phyloP scores from a whole-genome alignment of 345 rosid species.

The Salix purpurea region DNA sequence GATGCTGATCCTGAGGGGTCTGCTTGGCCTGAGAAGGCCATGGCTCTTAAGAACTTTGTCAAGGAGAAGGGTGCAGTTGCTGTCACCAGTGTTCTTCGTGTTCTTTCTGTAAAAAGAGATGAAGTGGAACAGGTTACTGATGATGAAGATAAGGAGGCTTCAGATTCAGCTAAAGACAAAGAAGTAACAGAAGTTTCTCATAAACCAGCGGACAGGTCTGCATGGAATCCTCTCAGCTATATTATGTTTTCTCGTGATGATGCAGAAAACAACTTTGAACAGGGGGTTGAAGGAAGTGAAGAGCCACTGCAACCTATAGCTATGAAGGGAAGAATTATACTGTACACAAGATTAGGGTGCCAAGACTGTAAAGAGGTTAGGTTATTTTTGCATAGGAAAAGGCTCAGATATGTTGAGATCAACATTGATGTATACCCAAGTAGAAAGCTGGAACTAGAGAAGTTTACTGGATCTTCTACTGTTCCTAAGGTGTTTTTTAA shows the following conservation, averaged over 20 bases:
- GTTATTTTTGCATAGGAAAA: slow-evolving; percentile 49
- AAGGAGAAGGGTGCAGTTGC: slow-evolving; percentile 59
- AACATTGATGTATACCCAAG: slow-evolving; percentile 70
- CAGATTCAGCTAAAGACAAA: slow-evolving; percentile 26
- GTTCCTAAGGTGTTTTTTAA: slow-evolving; percentile 80
- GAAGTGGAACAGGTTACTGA: slow-evolving; percentile 19
- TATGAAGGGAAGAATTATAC: slow-evolving; percentile 61
- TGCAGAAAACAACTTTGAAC: slow-evolving; percentile 33
- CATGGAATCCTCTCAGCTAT: slow-evolving; percentile 68
- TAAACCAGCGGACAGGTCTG: slow-evolving; percentile 37
- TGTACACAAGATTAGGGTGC: slow-evolving; percentile 75
- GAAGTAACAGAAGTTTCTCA: slow-evolving; percentile 33
- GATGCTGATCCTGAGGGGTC: slow-evolving; percentile 42
- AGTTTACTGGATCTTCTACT: slow-evolving; percentile 50
- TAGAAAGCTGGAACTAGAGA: slow-evolving; percentile 71
- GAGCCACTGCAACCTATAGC: slow-evolving; percentile 38
- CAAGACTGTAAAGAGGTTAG: slow-evolving; percentile 56
- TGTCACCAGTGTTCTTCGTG: slow-evolving; percentile 52
- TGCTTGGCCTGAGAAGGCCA: slow-evolving; percentile 70
- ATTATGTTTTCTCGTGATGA: slow-evolving; percentile 45
- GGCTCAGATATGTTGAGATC: slow-evolving; percentile 69
- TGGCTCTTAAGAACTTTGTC: slow-evolving; percentile 58
- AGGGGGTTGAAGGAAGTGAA: slow-evolving; percentile 20
- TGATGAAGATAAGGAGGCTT: slow-evolving; percentile 26
- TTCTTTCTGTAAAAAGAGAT: slow-evolving; percentile 45